Evolutionary conservation across 1,284 basidiomycete species (phyloP).

Genomic region (Microbotryomycetes sp.): DNA sequence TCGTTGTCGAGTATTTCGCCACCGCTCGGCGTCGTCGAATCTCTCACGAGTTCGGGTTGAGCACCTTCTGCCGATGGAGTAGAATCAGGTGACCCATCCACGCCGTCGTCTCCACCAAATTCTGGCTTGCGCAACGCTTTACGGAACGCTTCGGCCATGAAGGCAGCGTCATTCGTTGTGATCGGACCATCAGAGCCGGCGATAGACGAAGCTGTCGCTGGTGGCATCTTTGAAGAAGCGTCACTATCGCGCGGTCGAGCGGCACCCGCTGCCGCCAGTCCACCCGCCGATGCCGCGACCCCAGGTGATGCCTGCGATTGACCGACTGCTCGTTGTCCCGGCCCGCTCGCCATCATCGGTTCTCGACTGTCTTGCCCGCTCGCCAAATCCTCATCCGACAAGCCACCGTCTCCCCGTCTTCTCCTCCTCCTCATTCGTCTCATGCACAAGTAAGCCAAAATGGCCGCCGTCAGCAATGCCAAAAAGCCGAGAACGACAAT

Average conservation of each 20-base stretch:
- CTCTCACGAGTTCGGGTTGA: no score
- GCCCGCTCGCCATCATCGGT: slow-evolving; percentile 18
- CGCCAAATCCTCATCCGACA: slow-evolving; percentile 49
- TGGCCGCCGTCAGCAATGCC: slow-evolving; percentile 59
- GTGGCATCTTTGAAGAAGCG: no score
- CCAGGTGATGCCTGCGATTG: slow-evolving; percentile 26
- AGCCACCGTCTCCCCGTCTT: slow-evolving; percentile 45
- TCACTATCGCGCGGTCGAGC: no score
- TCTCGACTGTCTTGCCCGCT: slow-evolving; percentile 25
- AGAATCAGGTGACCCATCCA: background rate
- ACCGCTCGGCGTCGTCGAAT: no score
- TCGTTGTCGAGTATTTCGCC: slow-evolving; percentile 22
- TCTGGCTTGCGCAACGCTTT: slow-evolving; percentile 74
- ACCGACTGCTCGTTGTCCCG: slow-evolving; percentile 40
- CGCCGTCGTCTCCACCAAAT: slow-evolving; percentile 43
- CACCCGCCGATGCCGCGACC: slow-evolving; percentile 35
- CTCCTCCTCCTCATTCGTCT: slow-evolving; percentile 55
- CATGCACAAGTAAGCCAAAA: slow-evolving; percentile 61
- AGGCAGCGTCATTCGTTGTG: slow-evolving; percentile 70
- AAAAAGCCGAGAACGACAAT: slow-evolving; percentile 72
- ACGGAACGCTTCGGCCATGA: slow-evolving; percentile 79
- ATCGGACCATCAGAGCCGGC: slow-evolving; percentile 60
- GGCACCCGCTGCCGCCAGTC: slow-evolving; percentile 54
- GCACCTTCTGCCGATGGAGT: background rate
- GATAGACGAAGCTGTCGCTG: no score